A percentile compares a stretch with the other conserved stretches of the same genome.
phyloP scores from a whole-genome alignment of 192 early-diverging fungal genomes.

The Backusella sp. region DNA sequence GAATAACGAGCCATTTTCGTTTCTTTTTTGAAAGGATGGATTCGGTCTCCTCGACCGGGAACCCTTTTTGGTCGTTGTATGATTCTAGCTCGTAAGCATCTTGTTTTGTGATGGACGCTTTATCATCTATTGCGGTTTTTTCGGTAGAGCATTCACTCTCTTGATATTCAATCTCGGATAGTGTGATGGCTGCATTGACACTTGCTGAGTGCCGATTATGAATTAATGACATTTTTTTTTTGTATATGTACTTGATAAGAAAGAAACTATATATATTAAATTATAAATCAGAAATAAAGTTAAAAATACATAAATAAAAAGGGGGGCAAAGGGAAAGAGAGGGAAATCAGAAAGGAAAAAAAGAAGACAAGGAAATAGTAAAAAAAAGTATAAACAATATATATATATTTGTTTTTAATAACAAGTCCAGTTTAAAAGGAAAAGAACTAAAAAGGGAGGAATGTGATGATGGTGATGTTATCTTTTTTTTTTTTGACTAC shows the following conservation, averaged over 20 bases:
- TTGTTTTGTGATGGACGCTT: neutral
- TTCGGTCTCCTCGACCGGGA: neutral
- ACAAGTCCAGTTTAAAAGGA: slow-evolving; percentile 1
- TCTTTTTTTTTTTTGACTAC: neutral
- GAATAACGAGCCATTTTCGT: slow-evolving; percentile 12
- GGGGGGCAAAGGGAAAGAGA: neutral
- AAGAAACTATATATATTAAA: neutral
- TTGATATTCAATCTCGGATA: slow-evolving; percentile 1
- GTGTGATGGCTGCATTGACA: neutral
- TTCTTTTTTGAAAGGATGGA: slow-evolving; percentile 1
- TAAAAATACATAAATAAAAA: neutral
- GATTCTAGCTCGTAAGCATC: neutral
- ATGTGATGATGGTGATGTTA: neutral
- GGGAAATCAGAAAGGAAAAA: neutral
- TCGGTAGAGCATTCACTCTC: neutral
- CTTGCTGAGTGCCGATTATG: neutral
- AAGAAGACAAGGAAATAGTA: neutral
- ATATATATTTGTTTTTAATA: neutral
- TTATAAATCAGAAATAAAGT: neutral
- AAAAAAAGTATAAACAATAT: neutral
- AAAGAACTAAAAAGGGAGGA: neutral
- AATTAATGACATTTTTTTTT: slow-evolving; percentile 3
- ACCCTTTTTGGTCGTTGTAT: neutral
- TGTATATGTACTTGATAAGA: neutral
- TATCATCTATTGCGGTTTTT: neutral